Conservation (phyloP, 2,329 filamentous ascomycete genomes). For the Aspergillus puulaauensis region DNA sequence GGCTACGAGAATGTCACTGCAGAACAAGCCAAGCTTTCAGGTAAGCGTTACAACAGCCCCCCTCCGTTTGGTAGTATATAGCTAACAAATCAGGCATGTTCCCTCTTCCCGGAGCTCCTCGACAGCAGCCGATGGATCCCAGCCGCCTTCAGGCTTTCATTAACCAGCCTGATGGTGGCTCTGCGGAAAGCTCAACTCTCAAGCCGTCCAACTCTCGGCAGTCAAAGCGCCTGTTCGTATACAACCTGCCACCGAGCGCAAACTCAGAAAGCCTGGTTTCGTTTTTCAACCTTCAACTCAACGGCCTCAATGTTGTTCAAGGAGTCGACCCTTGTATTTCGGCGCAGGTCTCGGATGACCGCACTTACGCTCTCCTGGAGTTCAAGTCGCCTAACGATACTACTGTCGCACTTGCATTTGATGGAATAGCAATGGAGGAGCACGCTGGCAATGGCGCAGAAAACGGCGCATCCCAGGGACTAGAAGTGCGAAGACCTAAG, state of each 20-base stretch:
- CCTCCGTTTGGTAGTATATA: not conserved
- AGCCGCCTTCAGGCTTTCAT: conserved; percentile 93
- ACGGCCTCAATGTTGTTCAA: conserved; percentile 90
- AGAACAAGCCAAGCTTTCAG: conserved; percentile 95
- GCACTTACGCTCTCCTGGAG: conserved; percentile 80
- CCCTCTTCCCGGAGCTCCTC: conserved; percentile 88
- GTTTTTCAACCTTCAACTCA: conserved; percentile 96
- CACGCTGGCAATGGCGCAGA: conserved; percentile 55
- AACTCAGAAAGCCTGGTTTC: conserved; percentile 73
- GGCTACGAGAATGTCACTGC: conserved; percentile 98
- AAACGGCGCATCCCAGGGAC: conserved; percentile 54
- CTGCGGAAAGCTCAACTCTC: conserved; percentile 69
- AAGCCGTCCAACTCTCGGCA: conserved; percentile 93
- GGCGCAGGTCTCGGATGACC: conserved; percentile 77
- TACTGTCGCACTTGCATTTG: conserved; percentile 84
- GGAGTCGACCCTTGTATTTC: conserved; percentile 80
- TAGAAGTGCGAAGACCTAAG: conserved; percentile 83
- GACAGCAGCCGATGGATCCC: conserved; percentile 93
- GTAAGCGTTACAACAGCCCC: conserved; percentile 28
- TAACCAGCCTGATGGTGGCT: conserved; percentile 77
- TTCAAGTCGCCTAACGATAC: conserved; percentile 86
- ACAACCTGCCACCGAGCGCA: conserved; percentile 73
- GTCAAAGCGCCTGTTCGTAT: conserved; percentile 84
- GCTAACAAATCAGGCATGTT: conserved; percentile 71
- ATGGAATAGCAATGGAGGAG: conserved; percentile 84